Conservation (phyloP, 2,329 filamentous ascomycete species). For the Tympanopsis confertula region DNA sequence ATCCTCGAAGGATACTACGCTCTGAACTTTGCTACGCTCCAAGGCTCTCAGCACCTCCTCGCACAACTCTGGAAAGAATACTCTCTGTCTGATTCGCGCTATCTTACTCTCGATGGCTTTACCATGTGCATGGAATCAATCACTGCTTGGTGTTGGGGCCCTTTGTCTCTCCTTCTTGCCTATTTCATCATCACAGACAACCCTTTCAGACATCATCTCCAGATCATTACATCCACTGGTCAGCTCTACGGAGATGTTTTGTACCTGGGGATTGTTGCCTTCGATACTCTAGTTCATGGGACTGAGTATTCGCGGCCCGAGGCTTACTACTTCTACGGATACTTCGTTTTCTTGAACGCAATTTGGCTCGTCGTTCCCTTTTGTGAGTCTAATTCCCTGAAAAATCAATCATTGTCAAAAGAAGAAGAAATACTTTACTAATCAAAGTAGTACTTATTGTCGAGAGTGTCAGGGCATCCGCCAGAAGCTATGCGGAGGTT, state of each 20-base stretch:
- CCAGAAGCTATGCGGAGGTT: too few species aligned
- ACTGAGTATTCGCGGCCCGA: constrained; percentile 37
- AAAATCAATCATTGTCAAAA: too few species aligned
- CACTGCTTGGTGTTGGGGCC: constrained; percentile 40
- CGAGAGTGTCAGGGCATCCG: too few species aligned
- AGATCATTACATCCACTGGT: constrained; percentile 31
- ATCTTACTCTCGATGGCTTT: constrained; percentile 38
- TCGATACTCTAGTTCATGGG: constrained; percentile 24
- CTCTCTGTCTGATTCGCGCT: constrained; percentile 42
- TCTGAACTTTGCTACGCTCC: constrained; percentile 27
- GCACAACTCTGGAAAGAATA: constrained; percentile 48
- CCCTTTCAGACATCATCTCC: constrained; percentile 33
- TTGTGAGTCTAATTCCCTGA: too few species aligned
- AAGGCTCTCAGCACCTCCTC: constrained; percentile 26
- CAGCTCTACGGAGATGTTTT: constrained; percentile 39
- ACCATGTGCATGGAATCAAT: constrained; percentile 40
- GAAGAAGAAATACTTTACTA: too few species aligned
- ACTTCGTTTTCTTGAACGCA: constrained; percentile 37
- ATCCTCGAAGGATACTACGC: constrained; percentile 33
- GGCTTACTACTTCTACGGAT: constrained; percentile 37
- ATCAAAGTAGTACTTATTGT: too few species aligned
- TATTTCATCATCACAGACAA: constrained; percentile 28
- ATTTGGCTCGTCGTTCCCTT: constrained; percentile 40
- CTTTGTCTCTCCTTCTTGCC: constrained; percentile 34
- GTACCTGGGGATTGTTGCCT: constrained; percentile 35